A percentile compares a stretch with the other conserved stretches of the same genome.
These are phyloP conservation scores for Davidsoniella neocaledoniae DNA, from an alignment of 2,329 filamentous ascomycete species.

Conservation along the genomic window DNA sequence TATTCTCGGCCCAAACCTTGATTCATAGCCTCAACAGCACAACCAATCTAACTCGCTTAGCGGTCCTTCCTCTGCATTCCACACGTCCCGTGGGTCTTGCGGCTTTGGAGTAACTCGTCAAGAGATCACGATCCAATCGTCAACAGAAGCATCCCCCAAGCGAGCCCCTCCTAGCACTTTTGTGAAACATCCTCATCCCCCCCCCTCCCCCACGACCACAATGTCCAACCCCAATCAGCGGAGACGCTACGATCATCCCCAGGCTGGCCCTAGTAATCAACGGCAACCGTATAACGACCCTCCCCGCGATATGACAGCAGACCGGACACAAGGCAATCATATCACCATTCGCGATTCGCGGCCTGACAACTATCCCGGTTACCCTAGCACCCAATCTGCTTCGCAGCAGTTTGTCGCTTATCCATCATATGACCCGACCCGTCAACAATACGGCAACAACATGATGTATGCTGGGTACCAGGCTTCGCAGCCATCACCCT, in stretches of 20 bases:
- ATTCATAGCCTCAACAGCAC: too few species aligned
- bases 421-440: neutral
- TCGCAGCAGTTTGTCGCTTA: neutral
- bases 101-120: too few species aligned
- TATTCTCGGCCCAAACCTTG: too few species aligned
- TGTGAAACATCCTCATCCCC: too few species aligned
- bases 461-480: conserved; percentile 4
- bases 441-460: neutral
- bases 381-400: conserved; percentile 1
- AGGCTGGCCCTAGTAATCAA: neutral
- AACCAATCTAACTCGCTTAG: too few species aligned
- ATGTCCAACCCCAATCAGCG: conserved; percentile 5
- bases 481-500: neutral
- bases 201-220: neutral
- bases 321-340: conserved; percentile 1
- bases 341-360: neutral
- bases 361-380: neutral
- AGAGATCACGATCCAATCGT: too few species aligned
- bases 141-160: too few species aligned
- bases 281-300: conserved; percentile 1
- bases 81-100: too few species aligned
- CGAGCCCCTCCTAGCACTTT: too few species aligned
- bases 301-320: neutral
- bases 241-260: conserved; percentile 4
- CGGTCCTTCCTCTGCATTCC: too few species aligned